Percentiles rank a stretch among this genome's conserved stretches.
phyloP scores from a whole-genome alignment of 208 protist species.

The Polymyxa betae region DNA sequence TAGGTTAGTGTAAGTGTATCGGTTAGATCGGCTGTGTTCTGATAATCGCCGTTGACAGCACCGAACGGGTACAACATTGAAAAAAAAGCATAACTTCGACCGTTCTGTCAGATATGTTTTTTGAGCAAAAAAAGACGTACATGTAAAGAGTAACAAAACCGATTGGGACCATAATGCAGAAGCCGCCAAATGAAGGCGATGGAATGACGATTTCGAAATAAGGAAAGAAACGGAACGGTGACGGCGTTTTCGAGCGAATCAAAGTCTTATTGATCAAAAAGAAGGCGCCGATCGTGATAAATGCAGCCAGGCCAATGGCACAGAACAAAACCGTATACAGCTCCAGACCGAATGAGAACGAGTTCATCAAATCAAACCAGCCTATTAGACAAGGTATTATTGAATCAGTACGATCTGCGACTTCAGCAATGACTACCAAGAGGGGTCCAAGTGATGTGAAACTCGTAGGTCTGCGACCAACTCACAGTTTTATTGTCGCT shows the following conservation, averaged over 20 bases:
- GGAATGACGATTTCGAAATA: slow-evolving; percentile 49
- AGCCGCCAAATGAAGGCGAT: background rate
- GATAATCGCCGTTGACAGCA: slow-evolving; percentile 7
- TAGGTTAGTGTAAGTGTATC: background rate
- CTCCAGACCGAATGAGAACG: slow-evolving; percentile 34
- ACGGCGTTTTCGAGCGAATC: background rate
- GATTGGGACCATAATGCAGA: slow-evolving; percentile 7
- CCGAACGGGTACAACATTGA: background rate
- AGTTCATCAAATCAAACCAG: slow-evolving; percentile 48
- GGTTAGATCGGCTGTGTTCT: background rate
- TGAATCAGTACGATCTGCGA: background rate
- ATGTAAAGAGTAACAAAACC: background rate
- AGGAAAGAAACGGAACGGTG: slow-evolving; percentile 16
- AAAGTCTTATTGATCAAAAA: background rate
- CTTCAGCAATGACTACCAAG: background rate
- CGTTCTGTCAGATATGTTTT: background rate
- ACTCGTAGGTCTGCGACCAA: background rate
- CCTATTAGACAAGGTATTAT: background rate
- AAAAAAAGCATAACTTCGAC: background rate
- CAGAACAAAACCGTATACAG: slow-evolving; percentile 48
- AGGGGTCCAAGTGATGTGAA: slow-evolving; percentile 25
- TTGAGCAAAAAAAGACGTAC: background rate
- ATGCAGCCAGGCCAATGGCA: background rate
- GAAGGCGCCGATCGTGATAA: background rate
- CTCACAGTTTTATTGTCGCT: background rate